Evolutionary conservation across 139 green algal species (phyloP).

Genomic region (Chlamydomonas sp.): DNA sequence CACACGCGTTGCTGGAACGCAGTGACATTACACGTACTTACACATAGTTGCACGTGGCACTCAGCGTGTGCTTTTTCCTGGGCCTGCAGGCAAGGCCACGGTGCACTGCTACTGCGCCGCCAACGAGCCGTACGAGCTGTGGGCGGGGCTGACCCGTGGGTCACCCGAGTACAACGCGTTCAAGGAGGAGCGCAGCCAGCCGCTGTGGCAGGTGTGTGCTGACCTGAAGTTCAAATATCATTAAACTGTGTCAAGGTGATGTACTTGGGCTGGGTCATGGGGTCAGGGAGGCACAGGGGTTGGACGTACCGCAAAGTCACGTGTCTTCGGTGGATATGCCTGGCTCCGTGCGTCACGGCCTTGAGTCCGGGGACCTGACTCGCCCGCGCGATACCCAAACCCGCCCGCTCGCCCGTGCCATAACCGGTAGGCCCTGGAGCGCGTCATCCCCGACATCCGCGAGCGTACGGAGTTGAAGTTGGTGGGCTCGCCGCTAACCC

Average conservation of each 20-base stretch:
- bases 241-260: background rate
- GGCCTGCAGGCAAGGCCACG: slow-evolving; percentile 54
- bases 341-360: background rate
- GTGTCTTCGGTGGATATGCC: background rate
- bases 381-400: background rate
- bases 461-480: slow-evolving; percentile 70
- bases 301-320: background rate
- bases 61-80: background rate
- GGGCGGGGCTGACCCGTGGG: slow-evolving; percentile 67
- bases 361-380: background rate
- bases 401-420: background rate
- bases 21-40: too few relatives aligned
- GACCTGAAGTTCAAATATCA: background rate
- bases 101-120: slow-evolving; percentile 76
- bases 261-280: background rate
- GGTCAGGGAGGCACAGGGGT: background rate
- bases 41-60: too few relatives aligned
- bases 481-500: slow-evolving; percentile 83
- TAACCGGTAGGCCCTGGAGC: slow-evolving; percentile 65
- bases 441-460: slow-evolving; percentile 84
- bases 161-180: slow-evolving; percentile 75
- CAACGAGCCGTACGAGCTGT: slow-evolving; percentile 85
- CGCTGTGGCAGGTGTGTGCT: slow-evolving; percentile 63
- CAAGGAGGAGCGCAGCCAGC: slow-evolving; percentile 78
- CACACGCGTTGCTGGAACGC: too few relatives aligned